Evolutionary conservation across 2,329 filamentous ascomycete genomes (phyloP).

Genomic region (Penicillium sp.): DNA sequence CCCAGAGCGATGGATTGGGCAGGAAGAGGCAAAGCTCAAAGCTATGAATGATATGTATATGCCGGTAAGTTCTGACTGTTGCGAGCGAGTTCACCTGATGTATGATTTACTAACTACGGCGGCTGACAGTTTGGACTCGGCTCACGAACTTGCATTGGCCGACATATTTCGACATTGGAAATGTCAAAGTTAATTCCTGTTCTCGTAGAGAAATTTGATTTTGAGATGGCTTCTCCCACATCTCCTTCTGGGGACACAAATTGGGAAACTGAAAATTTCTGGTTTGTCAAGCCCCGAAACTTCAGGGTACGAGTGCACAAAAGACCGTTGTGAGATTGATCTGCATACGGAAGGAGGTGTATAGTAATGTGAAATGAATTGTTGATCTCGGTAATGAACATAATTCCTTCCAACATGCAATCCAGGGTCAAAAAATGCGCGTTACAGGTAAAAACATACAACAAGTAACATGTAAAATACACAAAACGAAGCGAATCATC

Average conservation of each 20-base stretch:
- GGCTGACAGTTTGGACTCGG: conserved; percentile 21
- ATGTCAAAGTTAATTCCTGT: conserved; percentile 24
- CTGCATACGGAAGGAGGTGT: not conserved
- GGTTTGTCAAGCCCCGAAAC: not conserved
- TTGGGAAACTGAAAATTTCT: conserved; percentile 6
- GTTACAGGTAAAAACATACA: too few species aligned
- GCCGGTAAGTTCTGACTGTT: not conserved
- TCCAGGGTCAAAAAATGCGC: too few species aligned
- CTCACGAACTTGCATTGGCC: conserved; percentile 22
- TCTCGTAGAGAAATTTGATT: conserved; percentile 18
- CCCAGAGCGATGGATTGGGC: conserved; percentile 27
- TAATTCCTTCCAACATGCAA: too few species aligned
- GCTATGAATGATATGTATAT: conserved; percentile 12
- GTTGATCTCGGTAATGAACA: too few species aligned
- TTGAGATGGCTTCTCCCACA: not conserved
- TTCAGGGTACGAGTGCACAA: not conserved
- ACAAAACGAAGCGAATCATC: not conserved
- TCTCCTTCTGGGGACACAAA: not conserved
- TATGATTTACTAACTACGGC: not conserved
- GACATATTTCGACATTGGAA: conserved; percentile 24
- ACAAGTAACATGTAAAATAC: not conserved
- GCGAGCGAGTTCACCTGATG: not conserved
- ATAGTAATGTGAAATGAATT: not conserved
- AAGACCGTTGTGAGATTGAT: not conserved
- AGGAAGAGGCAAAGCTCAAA: conserved; percentile 20